phyloP scores from a whole-genome alignment of 805 yeast genomes.

The Kodamaea nitidulidarum region DNA sequence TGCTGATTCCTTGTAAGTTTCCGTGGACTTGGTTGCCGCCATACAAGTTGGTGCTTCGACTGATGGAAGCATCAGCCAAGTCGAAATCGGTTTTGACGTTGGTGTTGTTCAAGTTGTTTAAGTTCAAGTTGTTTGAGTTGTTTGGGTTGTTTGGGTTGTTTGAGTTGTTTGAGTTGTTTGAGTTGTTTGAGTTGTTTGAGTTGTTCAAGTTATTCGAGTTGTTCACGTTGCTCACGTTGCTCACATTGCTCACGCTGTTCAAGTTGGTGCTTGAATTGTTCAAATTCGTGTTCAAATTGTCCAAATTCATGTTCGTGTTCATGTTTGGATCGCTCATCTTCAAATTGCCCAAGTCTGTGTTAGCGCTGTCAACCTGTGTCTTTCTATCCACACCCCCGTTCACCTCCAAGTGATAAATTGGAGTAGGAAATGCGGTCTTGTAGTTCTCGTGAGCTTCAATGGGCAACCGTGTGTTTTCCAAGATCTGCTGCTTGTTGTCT shows the following conservation, averaged over 20 bases:
- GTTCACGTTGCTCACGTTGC: not conserved
- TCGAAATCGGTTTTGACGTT: not conserved
- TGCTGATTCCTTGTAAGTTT: slow-evolving; percentile 3
- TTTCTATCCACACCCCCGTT: slow-evolving; percentile 10
- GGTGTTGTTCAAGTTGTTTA: not conserved
- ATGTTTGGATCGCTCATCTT: not conserved
- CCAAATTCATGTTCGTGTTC: not conserved
- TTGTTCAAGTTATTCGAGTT: not conserved
- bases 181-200: not conserved
- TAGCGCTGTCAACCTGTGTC: not conserved
- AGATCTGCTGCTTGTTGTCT: slow-evolving; percentile 25
- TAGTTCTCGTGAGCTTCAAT: slow-evolving; percentile 25
- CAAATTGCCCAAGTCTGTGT: not conserved
- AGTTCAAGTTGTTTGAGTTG: not conserved
- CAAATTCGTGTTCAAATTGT: slow-evolving; percentile 1
- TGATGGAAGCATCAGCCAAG: not conserved
- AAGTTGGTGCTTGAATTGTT: not conserved
- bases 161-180: not conserved
- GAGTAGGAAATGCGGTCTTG: slow-evolving; percentile 28
- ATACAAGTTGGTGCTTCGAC: not conserved
- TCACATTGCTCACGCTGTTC: not conserved
- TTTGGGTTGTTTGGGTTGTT: not conserved
- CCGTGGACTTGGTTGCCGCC: not conserved
- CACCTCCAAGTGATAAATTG: slow-evolving; percentile 36
- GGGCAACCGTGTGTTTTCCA: slow-evolving; percentile 14